Base-by-base conservation (phyloP, 2,329 filamentous ascomycete genomes). In the Penicillium sp. region DNA sequence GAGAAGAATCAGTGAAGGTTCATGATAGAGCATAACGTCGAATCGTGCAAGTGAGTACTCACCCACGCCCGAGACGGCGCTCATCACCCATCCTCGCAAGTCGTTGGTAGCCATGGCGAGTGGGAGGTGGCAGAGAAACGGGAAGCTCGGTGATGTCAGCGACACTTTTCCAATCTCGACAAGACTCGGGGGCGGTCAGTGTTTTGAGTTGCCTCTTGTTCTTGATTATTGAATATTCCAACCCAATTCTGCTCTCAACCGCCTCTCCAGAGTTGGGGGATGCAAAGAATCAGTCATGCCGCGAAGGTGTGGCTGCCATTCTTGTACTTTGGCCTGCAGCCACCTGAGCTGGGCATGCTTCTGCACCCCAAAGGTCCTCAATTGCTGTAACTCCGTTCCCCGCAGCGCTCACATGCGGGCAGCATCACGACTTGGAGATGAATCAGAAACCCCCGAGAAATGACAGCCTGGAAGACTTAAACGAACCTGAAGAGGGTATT, bases 11-110 rank as follows among this genome's bases (percentile, higher is more conserved):
- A 56, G 50, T 36, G 39, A 27, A 36, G 4, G 4, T 22, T 19
- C 27, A 31, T 35, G 14, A 2, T 3, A 18, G 18, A 39, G 13
- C 49, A 3, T 1, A 3, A 3, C 24, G 9, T 0, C 1, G 7
- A 1, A 47, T 22, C 24, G 14, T 41, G 43, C 68, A 51, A 69
- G 35, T 39, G 50, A 69, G 35, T 39, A 70, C 74, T 63, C 76
- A 89, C 87, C 86, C 71, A 92, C 87, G 71, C 92, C 96, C 76
- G 93, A 91, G 65, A 92, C 82, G 70, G 84, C 88, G 63, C 86
- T 83, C 90, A 98, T 91, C 68, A 98, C 89, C 94, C 94, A 98
- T 70, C 95, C 94, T 64, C 92, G 87, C 63, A 89, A 89, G 79
- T 98, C 94, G 79, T 94, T 95, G 64, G 89, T 71, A 56, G 70